Evolutionary conservation across 371 early-diverging fungal species (phyloP), one percentile per base, ranked within the genome.

Genomic region (Zopfochytrium polystomum): DNA sequence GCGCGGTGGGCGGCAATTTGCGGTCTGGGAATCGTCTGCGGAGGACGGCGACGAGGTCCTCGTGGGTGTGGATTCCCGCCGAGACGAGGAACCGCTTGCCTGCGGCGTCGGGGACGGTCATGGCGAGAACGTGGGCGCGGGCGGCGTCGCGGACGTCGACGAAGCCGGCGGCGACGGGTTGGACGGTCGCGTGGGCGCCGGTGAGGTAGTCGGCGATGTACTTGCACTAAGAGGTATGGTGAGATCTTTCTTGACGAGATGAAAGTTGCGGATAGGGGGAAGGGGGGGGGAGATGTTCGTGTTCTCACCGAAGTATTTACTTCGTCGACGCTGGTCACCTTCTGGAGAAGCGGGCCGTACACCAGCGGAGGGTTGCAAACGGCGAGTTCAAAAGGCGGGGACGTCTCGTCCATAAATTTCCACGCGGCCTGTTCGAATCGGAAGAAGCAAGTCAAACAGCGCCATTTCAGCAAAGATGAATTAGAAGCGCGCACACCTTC

Each of bases 111-210:
- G 56, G 52, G 43, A 11, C 22, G 27, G 35, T 35, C 11, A 67
- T 5, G 11, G 71, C 67, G 9, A 35, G 38, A 9, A 63, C 63
- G 32, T 70, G 71, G 30, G 63, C 63, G 2, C n/a, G 13, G 6
- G 71, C 71, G 22, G 63, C 63, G 53, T 70, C 71, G 38, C 71
- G 58, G 35, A 70, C 71, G 55, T 70, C 71, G 38, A 66, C 65
- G 55, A 46, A 38, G n/a, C n/a, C 11, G 60, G 51, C 43, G 22
- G 25, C 55, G 33, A 45, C 18, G 25, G 18, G 7, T 7, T 47
- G 13, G 20, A 33, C 31, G 49, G 32, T 18, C 43, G 1, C 20
- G 33, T 54, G 5, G 31, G 23, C 13, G 26, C 18, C 29, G 34
- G 48, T 18, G 5, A n/a, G 29, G 22, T 7, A 25, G 38, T 35